These are phyloP conservation scores for Lepidium africanum DNA, from an alignment of 345 rosid genomes.

Conservation along the genomic window DNA sequence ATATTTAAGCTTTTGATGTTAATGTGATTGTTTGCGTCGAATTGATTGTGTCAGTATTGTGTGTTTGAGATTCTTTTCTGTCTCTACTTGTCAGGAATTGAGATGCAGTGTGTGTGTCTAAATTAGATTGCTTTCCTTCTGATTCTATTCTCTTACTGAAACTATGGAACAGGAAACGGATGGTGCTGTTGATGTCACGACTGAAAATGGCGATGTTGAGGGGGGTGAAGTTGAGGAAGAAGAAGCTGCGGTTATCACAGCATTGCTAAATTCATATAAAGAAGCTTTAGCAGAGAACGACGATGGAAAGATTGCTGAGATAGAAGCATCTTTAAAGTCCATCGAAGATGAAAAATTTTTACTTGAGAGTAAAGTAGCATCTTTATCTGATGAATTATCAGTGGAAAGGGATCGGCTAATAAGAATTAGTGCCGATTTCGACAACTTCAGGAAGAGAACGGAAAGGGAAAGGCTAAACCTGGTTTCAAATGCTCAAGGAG, in stretches of 20 bases:
- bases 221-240: conserved; percentile 39
- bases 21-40: not conserved
- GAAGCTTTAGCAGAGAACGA: conserved; percentile 65
- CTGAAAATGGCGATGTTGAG: conserved; percentile 29
- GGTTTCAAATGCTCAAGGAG: conserved; percentile 88
- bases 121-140: not conserved
- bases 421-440: conserved; percentile 91
- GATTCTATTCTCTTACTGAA: conserved; percentile 4
- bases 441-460: conserved; percentile 91
- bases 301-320: conserved; percentile 50
- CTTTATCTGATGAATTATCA: conserved; percentile 56
- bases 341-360: conserved; percentile 56
- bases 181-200: conserved; percentile 42
- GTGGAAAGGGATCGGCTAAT: conserved; percentile 67
- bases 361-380: conserved; percentile 48
- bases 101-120: not conserved
- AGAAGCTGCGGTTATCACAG: conserved; percentile 38
- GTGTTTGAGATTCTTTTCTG: not conserved
- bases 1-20: not conserved
- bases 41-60: not conserved
- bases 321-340: conserved; percentile 59
- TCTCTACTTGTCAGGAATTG: not conserved
- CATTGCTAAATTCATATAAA: conserved; percentile 49
- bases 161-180: conserved; percentile 56
- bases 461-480: conserved; percentile 78